Conservation (phyloP, 768 basidiomycete genomes). For the Chiua virens region DNA sequence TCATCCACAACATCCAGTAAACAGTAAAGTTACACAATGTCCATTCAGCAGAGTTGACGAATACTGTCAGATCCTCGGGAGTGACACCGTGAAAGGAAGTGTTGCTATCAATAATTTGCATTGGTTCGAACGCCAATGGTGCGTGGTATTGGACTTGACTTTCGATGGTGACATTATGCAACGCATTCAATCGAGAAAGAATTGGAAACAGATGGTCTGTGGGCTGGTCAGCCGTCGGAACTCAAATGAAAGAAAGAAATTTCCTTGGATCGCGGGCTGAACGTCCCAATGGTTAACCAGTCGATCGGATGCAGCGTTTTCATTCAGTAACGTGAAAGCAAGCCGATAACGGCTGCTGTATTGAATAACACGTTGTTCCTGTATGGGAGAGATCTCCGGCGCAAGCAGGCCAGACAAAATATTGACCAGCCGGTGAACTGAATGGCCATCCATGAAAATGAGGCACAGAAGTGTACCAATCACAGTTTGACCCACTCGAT, state of each 20-base stretch:
- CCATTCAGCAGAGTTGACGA: constrained; percentile 97
- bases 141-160: constrained; percentile 94
- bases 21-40: constrained; percentile 64
- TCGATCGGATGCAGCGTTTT: constrained; percentile 72
- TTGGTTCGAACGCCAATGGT: constrained; percentile 79
- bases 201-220: constrained; percentile 73
- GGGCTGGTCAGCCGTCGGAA: constrained; percentile 17
- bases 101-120: constrained; percentile 30
- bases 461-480: constrained; percentile 4
- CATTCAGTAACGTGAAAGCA: constrained; percentile 91
- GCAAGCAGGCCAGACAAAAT: constrained; percentile 41
- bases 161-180: constrained; percentile 93
- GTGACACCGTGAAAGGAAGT: constrained; percentile 55
- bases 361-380: constrained; percentile 57
- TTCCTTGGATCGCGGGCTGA: constrained; percentile 59
- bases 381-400: constrained; percentile 46
- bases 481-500: constrained; percentile 24
- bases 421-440: constrained; percentile 40
- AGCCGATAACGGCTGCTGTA: constrained; percentile 83
- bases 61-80: constrained; percentile 85
- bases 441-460: constrained; percentile 15
- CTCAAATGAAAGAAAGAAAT: constrained; percentile 30
- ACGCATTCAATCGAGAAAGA: constrained; percentile 51
- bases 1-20: background rate
- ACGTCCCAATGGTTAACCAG: constrained; percentile 74